Evolutionary conservation across 176 grass and related monocot genomes (phyloP).

Genomic region (Bothriochloa decipiens): DNA sequence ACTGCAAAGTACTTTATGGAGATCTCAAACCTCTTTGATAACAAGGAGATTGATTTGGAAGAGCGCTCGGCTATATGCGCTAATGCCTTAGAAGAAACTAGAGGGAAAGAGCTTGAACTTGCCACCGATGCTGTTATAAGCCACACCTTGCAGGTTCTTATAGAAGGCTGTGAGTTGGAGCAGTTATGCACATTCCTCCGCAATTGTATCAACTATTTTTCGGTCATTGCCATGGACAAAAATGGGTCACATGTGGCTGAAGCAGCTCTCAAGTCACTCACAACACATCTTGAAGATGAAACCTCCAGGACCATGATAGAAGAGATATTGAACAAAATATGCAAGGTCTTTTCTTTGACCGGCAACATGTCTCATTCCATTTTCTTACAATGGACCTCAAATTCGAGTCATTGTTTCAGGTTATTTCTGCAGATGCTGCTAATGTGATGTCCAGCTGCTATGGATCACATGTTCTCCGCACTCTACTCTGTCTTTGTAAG

Average conservation of each 20-base stretch:
- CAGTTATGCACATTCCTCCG: constrained; percentile 75
- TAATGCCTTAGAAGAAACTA: constrained; percentile 95
- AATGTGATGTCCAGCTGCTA: constrained; percentile 79
- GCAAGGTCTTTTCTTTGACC: constrained; percentile 58
- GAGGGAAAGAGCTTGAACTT: constrained; percentile 88
- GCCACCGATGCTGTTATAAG: constrained; percentile 75
- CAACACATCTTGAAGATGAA: constrained; percentile 80
- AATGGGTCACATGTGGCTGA: constrained; percentile 84
- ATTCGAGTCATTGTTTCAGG: constrained; percentile 47
- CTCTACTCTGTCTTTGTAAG: constrained; percentile 88
- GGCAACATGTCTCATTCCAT: not conserved
- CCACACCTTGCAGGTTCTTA: constrained; percentile 75
- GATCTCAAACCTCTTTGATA: constrained; percentile 84
- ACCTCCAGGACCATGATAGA: constrained; percentile 60
- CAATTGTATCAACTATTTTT: constrained; percentile 56
- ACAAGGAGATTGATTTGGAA: constrained; percentile 72
- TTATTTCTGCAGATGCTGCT: constrained; percentile 62
- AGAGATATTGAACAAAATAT: constrained; percentile 73
- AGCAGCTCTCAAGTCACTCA: constrained; percentile 72
- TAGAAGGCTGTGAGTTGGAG: constrained; percentile 81
- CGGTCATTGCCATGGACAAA: constrained; percentile 67
- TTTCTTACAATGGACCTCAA: constrained; percentile 22
- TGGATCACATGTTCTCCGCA: constrained; percentile 91
- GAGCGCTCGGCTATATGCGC: constrained; percentile 71
- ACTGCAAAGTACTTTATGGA: constrained; percentile 83